A percentile compares a stretch with the other conserved stretches of the same genome.
Conservation (phyloP, 495 filamentous ascomycete species). For the Podospora pseudoanserina region DNA sequence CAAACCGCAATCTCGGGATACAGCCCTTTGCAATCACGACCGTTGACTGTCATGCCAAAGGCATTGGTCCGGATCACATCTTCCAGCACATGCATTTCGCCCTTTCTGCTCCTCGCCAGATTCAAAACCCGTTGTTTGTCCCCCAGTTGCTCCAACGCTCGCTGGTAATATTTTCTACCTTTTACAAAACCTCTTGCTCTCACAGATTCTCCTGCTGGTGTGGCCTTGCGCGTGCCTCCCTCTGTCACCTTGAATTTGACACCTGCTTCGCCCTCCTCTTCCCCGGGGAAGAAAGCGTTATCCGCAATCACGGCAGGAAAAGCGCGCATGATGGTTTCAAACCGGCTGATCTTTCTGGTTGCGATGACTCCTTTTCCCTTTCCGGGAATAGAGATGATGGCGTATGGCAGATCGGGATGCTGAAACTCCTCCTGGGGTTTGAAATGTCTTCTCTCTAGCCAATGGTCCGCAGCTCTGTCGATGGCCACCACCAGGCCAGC, state of each 20-base stretch:
- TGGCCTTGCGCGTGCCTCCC: background rate
- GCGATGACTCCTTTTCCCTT: slow-evolving; percentile 35
- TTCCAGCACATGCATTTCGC: slow-evolving; percentile 31
- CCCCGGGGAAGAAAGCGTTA: slow-evolving; percentile 26
- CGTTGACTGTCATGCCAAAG: slow-evolving; percentile 29
- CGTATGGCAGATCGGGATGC: slow-evolving; percentile 21
- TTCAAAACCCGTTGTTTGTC: slow-evolving; percentile 26
- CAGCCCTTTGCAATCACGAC: slow-evolving; percentile 29
- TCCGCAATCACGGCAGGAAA: slow-evolving; percentile 32
- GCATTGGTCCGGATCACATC: slow-evolving; percentile 37
- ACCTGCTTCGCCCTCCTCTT: slow-evolving; percentile 14
- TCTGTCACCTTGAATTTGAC: background rate
- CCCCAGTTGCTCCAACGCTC: slow-evolving; percentile 25
- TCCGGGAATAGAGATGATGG: slow-evolving; percentile 23
- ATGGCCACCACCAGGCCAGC: slow-evolving; percentile 26
- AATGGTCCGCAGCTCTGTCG: slow-evolving; percentile 19
- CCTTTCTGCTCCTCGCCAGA: slow-evolving; percentile 59
- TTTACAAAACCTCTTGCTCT: slow-evolving; percentile 10
- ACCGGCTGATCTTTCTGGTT: slow-evolving; percentile 27
- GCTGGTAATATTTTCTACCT: slow-evolving; percentile 23
- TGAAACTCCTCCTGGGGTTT: slow-evolving; percentile 14
- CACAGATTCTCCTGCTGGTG: background rate
- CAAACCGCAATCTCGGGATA: slow-evolving; percentile 38
- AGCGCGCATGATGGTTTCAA: slow-evolving; percentile 30
- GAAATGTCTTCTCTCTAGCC: slow-evolving; percentile 13